phyloP scores from a whole-genome alignment of 2,329 filamentous ascomycete species.

The Rutstroemia sp. region DNA sequence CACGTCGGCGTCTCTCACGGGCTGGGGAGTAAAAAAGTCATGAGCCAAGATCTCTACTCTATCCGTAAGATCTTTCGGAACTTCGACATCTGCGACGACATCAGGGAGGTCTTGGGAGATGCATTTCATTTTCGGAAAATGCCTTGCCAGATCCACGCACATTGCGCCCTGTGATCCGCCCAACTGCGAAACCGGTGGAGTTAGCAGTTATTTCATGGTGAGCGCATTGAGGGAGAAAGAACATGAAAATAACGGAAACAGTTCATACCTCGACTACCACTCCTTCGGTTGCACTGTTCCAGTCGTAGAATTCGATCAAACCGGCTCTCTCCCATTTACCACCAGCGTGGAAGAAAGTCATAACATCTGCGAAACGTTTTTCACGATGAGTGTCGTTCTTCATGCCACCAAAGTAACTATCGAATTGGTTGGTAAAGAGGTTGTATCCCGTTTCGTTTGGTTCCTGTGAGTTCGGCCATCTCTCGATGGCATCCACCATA shows the following conservation, averaged over 20 bases:
- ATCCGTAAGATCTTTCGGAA: not conserved
- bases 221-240: too few relatives aligned
- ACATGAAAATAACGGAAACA: too few relatives aligned
- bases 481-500: conserved; percentile 9
- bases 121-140: not conserved
- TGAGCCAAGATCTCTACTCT: conserved; percentile 12
- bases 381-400: not conserved
- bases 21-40: conserved; percentile 30
- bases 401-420: not conserved
- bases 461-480: conserved; percentile 11
- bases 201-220: not conserved
- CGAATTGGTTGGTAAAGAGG: not conserved
- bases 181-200: not conserved
- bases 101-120: not conserved
- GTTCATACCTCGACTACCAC: not conserved
- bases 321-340: not conserved
- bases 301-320: not conserved
- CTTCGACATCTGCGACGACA: not conserved
- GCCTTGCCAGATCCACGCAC: not conserved
- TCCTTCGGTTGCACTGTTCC: not conserved
- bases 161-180: not conserved
- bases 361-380: not conserved
- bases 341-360: conserved; percentile 5
- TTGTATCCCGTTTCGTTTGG: conserved; percentile 8
- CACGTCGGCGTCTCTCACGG: conserved; percentile 28